phyloP scores from a whole-genome alignment of 2,329 filamentous ascomycete species.

The Calonectria fujianensis region DNA sequence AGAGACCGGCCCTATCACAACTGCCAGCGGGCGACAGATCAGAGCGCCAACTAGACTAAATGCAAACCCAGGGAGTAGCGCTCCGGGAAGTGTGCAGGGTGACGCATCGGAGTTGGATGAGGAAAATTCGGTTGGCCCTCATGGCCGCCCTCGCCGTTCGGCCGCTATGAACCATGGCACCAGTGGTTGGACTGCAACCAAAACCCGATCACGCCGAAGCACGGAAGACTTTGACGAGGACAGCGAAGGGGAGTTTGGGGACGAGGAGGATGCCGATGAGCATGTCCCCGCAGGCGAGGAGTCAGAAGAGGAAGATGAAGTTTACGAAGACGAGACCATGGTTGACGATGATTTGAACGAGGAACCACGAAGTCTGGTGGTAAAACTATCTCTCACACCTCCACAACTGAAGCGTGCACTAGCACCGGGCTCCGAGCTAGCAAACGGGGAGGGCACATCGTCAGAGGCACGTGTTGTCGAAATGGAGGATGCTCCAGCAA shows the following conservation, averaged over 20 bases:
- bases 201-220: constrained; percentile 59
- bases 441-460: constrained; percentile 38
- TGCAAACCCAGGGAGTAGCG: constrained; percentile 73
- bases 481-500: constrained; percentile 53
- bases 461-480: constrained; percentile 48
- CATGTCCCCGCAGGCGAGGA: constrained; percentile 78
- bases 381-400: constrained; percentile 79
- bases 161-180: constrained; percentile 69
- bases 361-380: constrained; percentile 78
- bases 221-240: constrained; percentile 78
- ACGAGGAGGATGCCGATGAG: constrained; percentile 82
- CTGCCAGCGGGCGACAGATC: constrained; percentile 91
- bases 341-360: constrained; percentile 72
- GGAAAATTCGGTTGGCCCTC: constrained; percentile 64
- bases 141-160: constrained; percentile 70
- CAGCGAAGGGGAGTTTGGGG: constrained; percentile 84
- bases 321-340: constrained; percentile 75
- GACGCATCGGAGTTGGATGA: constrained; percentile 64
- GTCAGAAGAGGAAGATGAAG: constrained; percentile 75
- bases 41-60: constrained; percentile 80
- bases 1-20: constrained; percentile 79
- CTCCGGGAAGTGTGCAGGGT: constrained; percentile 67
- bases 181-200: constrained; percentile 67
- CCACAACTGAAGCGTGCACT: constrained; percentile 61
- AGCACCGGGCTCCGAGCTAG: constrained; percentile 49